A percentile compares a stretch with the other conserved stretches of the same genome.
Conservation (phyloP, 2,329 filamentous ascomycete genomes). For the Aspergillus chevalieri region DNA sequence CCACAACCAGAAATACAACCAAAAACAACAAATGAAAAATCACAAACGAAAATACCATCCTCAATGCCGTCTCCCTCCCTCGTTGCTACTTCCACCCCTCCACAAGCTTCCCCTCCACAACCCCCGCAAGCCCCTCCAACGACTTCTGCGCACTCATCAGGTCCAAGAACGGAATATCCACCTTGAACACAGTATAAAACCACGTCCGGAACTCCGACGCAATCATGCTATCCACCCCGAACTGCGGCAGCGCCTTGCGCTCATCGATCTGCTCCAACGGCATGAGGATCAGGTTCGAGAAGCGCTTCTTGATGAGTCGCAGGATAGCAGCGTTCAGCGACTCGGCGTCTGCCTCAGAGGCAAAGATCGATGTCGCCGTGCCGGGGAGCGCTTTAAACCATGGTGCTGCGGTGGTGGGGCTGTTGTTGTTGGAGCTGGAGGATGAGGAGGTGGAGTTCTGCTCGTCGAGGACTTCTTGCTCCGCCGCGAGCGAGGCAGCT, state of each 20-base stretch:
- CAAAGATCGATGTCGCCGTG: no score
- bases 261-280: neutral
- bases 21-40: no score
- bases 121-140: no score
- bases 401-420: no score
- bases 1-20: no score
- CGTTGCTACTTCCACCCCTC: no score
- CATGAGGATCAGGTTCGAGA: neutral
- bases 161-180: slow-evolving; percentile 27
- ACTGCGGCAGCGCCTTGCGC: slow-evolving; percentile 17
- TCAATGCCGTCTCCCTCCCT: no score
- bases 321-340: neutral
- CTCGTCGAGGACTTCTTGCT: neutral
- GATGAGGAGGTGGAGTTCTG: neutral
- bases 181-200: slow-evolving; percentile 27
- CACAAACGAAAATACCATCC: no score
- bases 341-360: neutral
- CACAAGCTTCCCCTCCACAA: no score
- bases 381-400: no score
- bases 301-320: neutral
- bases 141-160: no score
- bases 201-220: slow-evolving; percentile 36
- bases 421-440: no score
- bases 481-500: neutral
- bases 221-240: slow-evolving; percentile 40